A percentile compares a stretch with the other conserved stretches of the same genome.
Evolutionary conservation across 2,329 filamentous ascomycete species (phyloP).

Genomic region (Colletotrichum filicis): DNA sequence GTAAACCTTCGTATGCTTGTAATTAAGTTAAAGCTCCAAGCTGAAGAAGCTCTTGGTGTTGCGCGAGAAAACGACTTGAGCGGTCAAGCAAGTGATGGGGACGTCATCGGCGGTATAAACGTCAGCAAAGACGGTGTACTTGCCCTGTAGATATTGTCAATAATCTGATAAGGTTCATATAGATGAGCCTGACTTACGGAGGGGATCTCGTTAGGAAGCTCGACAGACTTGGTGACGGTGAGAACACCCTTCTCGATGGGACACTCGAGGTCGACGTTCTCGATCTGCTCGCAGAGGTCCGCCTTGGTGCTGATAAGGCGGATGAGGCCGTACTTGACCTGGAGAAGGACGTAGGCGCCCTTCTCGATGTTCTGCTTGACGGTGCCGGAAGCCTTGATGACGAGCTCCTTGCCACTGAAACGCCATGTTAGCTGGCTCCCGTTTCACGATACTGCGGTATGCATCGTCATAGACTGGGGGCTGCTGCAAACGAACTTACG

Average conservation of each 20-base stretch:
- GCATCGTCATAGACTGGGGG: background rate
- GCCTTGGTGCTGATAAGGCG: constrained; percentile 83
- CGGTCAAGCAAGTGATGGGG: constrained; percentile 88
- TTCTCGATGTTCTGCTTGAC: constrained; percentile 78
- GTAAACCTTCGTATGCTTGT: constrained; percentile 24
- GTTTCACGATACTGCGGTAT: constrained; percentile 8
- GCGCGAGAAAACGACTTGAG: constrained; percentile 71
- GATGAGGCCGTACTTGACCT: constrained; percentile 95
- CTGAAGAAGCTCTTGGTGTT: constrained; percentile 51
- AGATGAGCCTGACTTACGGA: constrained; percentile 70
- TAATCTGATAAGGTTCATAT: background rate
- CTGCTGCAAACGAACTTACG: constrained; percentile 68
- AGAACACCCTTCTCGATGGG: constrained; percentile 85
- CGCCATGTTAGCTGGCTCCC: constrained; percentile 23
- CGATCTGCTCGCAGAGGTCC: constrained; percentile 89
- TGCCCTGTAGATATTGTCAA: constrained; percentile 69
- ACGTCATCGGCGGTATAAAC: constrained; percentile 79
- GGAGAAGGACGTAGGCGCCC: constrained; percentile 83
- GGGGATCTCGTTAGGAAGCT: constrained; percentile 88
- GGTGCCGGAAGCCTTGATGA: constrained; percentile 82
- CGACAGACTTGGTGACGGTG: constrained; percentile 81
- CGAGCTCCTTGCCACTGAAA: constrained; percentile 78
- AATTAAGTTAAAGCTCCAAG: constrained; percentile 50
- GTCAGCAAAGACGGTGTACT: constrained; percentile 89
- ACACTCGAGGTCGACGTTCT: constrained; percentile 89